These are phyloP conservation scores for Wickerhamiella cacticola DNA, from an alignment of 805 yeast species.

Conservation along the genomic window DNA sequence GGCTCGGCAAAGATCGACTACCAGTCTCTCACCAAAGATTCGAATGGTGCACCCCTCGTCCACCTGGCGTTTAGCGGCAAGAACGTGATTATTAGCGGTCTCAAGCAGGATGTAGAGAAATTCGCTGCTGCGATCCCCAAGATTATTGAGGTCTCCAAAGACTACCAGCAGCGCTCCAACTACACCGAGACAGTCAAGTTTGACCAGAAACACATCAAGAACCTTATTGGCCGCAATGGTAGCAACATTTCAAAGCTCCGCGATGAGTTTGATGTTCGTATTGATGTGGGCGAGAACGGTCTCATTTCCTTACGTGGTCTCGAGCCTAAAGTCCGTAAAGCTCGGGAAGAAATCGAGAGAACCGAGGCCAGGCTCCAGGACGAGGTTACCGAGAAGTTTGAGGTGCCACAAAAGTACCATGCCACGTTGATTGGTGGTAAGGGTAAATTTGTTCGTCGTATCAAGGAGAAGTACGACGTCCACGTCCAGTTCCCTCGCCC, in stretches of 20 bases:
- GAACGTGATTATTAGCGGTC: conserved; percentile 42
- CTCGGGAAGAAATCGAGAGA: conserved; percentile 45
- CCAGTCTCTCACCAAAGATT: background rate
- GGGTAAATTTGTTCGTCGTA: conserved; percentile 69
- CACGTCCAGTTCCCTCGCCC: conserved; percentile 55
- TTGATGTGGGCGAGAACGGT: conserved; percentile 57
- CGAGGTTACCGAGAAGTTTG: conserved; percentile 51
- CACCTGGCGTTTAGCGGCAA: conserved; percentile 37
- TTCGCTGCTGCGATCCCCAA: conserved; percentile 42
- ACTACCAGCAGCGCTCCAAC: conserved; percentile 37
- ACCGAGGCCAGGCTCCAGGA: conserved; percentile 72
- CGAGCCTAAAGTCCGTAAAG: conserved; percentile 63
- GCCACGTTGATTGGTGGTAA: conserved; percentile 71
- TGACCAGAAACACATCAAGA: conserved; percentile 56
- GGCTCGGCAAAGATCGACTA: conserved; percentile 19
- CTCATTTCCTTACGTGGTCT: conserved; percentile 60
- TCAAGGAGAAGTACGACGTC: conserved; percentile 80
- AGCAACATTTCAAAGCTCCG: conserved; percentile 53
- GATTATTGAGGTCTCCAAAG: conserved; percentile 44
- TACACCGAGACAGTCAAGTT: conserved; percentile 41
- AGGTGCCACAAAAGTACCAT: conserved; percentile 68
- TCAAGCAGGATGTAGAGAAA: conserved; percentile 42
- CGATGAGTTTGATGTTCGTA: conserved; percentile 60
- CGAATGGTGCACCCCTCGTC: conserved; percentile 1
- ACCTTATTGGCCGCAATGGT: conserved; percentile 87